These are phyloP conservation scores for Malassezia furfur DNA, from an alignment of 1,284 basidiomycete genomes.

Conservation along the genomic window DNA sequence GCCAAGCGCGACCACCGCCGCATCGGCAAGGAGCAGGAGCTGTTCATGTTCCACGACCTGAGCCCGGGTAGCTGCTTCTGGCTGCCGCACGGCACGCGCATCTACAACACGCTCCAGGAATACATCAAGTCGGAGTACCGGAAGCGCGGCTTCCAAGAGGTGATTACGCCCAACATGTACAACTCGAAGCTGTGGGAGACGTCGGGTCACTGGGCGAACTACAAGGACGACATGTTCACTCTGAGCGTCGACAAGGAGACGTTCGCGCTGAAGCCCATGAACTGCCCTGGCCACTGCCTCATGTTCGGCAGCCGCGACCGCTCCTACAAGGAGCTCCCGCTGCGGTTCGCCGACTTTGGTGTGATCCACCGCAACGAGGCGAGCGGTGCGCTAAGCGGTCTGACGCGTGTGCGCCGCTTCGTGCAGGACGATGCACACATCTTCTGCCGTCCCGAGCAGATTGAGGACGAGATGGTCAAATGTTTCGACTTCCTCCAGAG, in stretches of 20 bases:
- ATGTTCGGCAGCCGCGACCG: slow-evolving; percentile 92
- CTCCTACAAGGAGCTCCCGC: slow-evolving; percentile 87
- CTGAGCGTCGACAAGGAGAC: slow-evolving; percentile 86
- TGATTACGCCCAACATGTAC: slow-evolving; percentile 97
- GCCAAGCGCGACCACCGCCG: slow-evolving; percentile 94
- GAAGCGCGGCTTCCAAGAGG: slow-evolving; percentile 52
- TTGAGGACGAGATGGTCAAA: slow-evolving; percentile 73
- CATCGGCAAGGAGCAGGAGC: slow-evolving; percentile 61
- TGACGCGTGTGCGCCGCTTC: slow-evolving; percentile 88
- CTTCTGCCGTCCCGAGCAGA: slow-evolving; percentile 90
- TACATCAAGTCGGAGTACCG: slow-evolving; percentile 58
- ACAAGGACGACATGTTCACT: slow-evolving; percentile 81
- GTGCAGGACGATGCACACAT: slow-evolving; percentile 95
- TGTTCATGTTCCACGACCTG: slow-evolving; percentile 97
- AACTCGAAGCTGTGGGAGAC: slow-evolving; percentile 95
- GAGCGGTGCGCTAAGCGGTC: slow-evolving; percentile 80
- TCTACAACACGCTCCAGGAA: slow-evolving; percentile 89
- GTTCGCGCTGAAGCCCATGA: slow-evolving; percentile 75
- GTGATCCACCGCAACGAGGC: slow-evolving; percentile 96
- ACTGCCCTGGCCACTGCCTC: slow-evolving; percentile 94
- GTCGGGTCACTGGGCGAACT: slow-evolving; percentile 93
- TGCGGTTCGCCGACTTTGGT: slow-evolving; percentile 97
- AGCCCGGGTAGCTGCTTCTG: slow-evolving; percentile 94
- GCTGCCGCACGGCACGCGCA: slow-evolving; percentile 89
- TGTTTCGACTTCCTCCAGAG: slow-evolving; percentile 85